phyloP scores from a whole-genome alignment of 768 basidiomycete genomes.

The Phallus indusiatus region DNA sequence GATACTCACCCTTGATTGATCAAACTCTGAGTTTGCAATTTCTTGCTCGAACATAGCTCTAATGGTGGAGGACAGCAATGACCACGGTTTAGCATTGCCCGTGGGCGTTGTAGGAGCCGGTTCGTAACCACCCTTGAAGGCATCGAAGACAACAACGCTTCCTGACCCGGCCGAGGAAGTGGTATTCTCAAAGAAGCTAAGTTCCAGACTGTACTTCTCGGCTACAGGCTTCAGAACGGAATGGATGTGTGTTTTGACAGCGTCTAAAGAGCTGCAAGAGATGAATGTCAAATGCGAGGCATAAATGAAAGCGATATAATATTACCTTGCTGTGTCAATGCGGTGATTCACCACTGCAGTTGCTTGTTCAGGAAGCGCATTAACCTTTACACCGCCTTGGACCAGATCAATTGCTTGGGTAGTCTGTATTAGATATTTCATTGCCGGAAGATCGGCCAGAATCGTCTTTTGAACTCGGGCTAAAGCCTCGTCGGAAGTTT shows the following conservation, averaged over 20 bases:
- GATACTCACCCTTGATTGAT: background rate
- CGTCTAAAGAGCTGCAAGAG: constrained; percentile 28
- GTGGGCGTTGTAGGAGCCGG: constrained; percentile 56
- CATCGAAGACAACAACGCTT: constrained; percentile 39
- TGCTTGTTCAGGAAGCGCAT: constrained; percentile 70
- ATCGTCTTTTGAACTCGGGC: constrained; percentile 37
- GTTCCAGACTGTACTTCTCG: constrained; percentile 44
- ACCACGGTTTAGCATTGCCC: constrained; percentile 32
- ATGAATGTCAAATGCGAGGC: background rate
- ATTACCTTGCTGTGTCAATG: constrained; percentile 50
- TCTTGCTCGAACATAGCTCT: constrained; percentile 26
- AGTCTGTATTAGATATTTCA: constrained; percentile 47
- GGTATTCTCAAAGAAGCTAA: constrained; percentile 43
- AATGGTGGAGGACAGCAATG: constrained; percentile 53
- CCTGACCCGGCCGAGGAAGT: constrained; percentile 31
- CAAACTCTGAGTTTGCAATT: constrained; percentile 1
- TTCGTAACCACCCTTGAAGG: constrained; percentile 42
- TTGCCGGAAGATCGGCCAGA: constrained; percentile 25
- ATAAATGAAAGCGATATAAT: background rate
- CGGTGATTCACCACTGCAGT: constrained; percentile 67
- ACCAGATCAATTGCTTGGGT: constrained; percentile 72
- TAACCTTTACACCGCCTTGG: constrained; percentile 53
- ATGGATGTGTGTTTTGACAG: constrained; percentile 35
- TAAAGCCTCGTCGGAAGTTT: constrained; percentile 41
- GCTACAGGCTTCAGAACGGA: constrained; percentile 37